A percentile compares a stretch with the other conserved stretches of the same genome.
Evolutionary conservation across 805 yeast species (phyloP).

Genomic region (Candida dendrica): DNA sequence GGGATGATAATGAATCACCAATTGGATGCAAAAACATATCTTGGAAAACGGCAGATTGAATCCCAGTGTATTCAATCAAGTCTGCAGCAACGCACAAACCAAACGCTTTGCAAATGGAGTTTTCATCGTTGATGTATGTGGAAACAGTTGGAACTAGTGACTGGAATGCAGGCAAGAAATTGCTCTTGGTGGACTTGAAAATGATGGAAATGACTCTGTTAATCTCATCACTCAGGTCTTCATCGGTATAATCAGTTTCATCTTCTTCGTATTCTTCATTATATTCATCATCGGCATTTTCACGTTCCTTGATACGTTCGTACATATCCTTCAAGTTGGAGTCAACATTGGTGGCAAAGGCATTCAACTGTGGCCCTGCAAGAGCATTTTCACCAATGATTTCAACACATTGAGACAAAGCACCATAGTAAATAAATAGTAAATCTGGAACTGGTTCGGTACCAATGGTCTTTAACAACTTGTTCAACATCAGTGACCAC

Average conservation of each 20-base stretch:
- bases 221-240: constrained; percentile 81
- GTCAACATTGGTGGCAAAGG: constrained; percentile 52
- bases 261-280: constrained; percentile 85
- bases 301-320: constrained; percentile 66
- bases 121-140: constrained; percentile 55
- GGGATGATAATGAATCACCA: constrained; percentile 59
- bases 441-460: constrained; percentile 82
- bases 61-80: constrained; percentile 72
- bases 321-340: constrained; percentile 59
- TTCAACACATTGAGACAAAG: constrained; percentile 60
- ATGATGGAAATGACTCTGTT: constrained; percentile 66
- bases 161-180: constrained; percentile 61
- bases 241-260: constrained; percentile 78
- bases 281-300: constrained; percentile 74
- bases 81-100: constrained; percentile 80
- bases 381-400: constrained; percentile 61
- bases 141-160: constrained; percentile 55
- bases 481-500: constrained; percentile 66
- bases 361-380: constrained; percentile 44
- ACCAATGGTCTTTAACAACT: constrained; percentile 59
- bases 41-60: constrained; percentile 54
- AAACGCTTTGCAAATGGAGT: constrained; percentile 62
- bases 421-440: constrained; percentile 66
- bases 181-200: constrained; percentile 52
- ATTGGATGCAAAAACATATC: constrained; percentile 58